Evolutionary conservation across 768 basidiomycete genomes (phyloP), one percentile per base, ranked within the genome.

Genomic region (Suillus subalutaceus): DNA sequence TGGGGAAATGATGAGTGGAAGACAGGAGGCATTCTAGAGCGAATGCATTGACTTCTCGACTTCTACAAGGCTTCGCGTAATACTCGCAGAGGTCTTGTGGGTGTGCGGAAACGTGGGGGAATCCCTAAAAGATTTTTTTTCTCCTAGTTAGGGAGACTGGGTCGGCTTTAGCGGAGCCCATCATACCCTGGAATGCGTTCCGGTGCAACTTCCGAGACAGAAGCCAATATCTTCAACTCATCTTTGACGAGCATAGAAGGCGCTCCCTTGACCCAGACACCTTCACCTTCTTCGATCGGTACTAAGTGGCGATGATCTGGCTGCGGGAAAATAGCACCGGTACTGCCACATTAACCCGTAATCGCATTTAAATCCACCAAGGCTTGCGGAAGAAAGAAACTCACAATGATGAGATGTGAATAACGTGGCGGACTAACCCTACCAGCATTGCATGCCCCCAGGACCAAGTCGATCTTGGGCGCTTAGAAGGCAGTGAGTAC

Each of bases 21-120:
- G 87, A 85, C 53, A 90, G 83, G 6, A 92, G 88, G 75, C 94
- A 95, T 76, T 93, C 93, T 58, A 92, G 70, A 15, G 84, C 83
- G 71, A 91, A 84, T 6, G 81, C 78, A 50, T 73, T 15, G 79
- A 67, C 50, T 78, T 73, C 48, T 79, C 76, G 44, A 84, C 78
- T 66, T 85, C 72, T 30, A 91, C 72, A 35, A 88, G 73, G 15
- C 82, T 84, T 13, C 76, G 81, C 1, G 81, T 69, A 30, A 90
- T 81, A 40, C 76, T 72, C 1, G 85, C 76, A 0, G 84, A 83
- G 44, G 63, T 85, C 84, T 4, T 74, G 74, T n/a, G 89, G 89
- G 68, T 87, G 85, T 2, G 87, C 89, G 10, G 87, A 86, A 7
- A 85, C 71, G 23, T 79, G 77, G 37, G 80, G 75, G 68, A 86